These are phyloP conservation scores for Alternaria sp. DNA, from an alignment of 2,329 filamentous ascomycete genomes.

Conservation along the genomic window DNA sequence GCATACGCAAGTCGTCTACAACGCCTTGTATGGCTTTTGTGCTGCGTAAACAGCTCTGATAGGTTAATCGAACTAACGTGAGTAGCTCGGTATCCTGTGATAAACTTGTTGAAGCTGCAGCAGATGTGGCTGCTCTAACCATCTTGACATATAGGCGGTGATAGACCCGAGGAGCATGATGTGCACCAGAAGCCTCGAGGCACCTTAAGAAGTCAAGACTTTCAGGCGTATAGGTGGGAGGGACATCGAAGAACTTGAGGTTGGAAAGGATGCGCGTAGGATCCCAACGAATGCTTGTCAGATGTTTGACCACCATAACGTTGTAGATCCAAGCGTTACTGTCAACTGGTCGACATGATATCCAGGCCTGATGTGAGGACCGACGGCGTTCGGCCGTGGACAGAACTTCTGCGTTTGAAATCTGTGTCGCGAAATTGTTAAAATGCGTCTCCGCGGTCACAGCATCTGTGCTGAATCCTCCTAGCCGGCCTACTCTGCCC, in stretches of 20 bases:
- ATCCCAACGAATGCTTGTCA: conserved; percentile 17
- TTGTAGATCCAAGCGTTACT: conserved; percentile 19
- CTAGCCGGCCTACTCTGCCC: neutral
- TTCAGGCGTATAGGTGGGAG: conserved; percentile 19
- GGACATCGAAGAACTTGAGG: conserved; percentile 11
- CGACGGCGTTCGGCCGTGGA: neutral
- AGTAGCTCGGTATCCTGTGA: conserved; percentile 23
- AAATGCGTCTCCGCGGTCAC: conserved; percentile 13
- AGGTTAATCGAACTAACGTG: conserved; percentile 22
- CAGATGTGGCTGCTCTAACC: conserved; percentile 15
- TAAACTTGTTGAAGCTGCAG: conserved; percentile 2
- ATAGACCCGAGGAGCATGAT: conserved; percentile 7
- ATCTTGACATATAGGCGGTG: conserved; percentile 21
- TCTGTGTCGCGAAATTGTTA: conserved; percentile 18
- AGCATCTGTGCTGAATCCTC: neutral
- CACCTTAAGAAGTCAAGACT: conserved; percentile 22
- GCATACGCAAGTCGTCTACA: conserved; percentile 1
- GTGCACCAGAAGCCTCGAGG: conserved; percentile 16
- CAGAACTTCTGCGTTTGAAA: conserved; percentile 7
- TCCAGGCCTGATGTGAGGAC: conserved; percentile 13
- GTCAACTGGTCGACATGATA: conserved; percentile 14
- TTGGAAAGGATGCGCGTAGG: conserved; percentile 15
- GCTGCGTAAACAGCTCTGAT: conserved; percentile 16
- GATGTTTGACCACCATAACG: conserved; percentile 23
- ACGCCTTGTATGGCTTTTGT: neutral